phyloP scores from a whole-genome alignment of 1,284 basidiomycete species.

The Butyriboletus appendiculatus region DNA sequence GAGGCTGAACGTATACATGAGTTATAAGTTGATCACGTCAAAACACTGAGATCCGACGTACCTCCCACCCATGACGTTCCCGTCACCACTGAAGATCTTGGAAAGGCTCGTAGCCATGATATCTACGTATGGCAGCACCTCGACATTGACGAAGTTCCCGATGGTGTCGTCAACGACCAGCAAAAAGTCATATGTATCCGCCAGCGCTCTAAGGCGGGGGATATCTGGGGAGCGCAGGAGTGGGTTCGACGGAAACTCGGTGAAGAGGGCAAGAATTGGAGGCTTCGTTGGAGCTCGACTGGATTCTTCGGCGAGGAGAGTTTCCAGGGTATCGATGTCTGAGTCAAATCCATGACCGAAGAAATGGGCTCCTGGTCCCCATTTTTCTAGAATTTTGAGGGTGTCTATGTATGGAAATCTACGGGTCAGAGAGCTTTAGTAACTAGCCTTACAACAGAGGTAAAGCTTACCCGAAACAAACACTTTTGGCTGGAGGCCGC shows the following conservation, averaged over 20 bases:
- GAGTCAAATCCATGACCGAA: conserved; percentile 79
- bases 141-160: conserved; percentile 95
- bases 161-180: conserved; percentile 96
- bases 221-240: conserved; percentile 86
- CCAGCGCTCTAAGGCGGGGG: conserved; percentile 74
- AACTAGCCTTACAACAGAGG: not conserved
- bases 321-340: conserved; percentile 77
- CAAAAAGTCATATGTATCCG: conserved; percentile 88
- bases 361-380: conserved; percentile 95
- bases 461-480: conserved; percentile 83
- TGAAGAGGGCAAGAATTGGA: conserved; percentile 68
- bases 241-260: conserved; percentile 95
- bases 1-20: conserved; percentile 43
- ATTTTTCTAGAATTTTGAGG: conserved; percentile 95
- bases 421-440: conserved; percentile 7
- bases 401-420: conserved; percentile 98
- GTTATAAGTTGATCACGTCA: not conserved
- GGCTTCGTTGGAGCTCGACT: conserved; percentile 42
- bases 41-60: conserved; percentile 39
- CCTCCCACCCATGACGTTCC: conserved; percentile 98
- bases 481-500: conserved; percentile 70
- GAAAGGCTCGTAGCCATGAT: conserved; percentile 93
- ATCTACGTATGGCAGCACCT: conserved; percentile 89
- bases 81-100: conserved; percentile 94
- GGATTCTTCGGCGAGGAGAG: conserved; percentile 54